Conservation (phyloP, 2,329 filamentous ascomycete genomes). For the Amesomyces nigricolor region DNA sequence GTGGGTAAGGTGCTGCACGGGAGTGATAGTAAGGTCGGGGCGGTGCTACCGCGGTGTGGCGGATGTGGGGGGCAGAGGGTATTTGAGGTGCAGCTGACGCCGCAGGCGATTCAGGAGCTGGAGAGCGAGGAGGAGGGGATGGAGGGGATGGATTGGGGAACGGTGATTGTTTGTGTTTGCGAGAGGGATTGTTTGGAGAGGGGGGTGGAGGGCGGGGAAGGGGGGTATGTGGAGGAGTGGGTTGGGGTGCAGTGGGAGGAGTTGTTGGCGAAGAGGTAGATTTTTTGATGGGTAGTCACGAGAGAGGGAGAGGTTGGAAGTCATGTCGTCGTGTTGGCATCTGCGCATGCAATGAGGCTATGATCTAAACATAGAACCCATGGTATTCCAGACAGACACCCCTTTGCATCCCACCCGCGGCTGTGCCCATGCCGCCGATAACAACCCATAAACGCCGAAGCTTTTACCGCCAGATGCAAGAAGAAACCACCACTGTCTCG, state of each 20-base stretch:
- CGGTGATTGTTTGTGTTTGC: constrained; percentile 81
- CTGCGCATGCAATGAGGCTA: constrained; percentile 19
- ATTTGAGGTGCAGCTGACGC: constrained; percentile 90
- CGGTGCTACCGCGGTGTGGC: constrained; percentile 62
- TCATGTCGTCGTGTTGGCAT: constrained; percentile 22
- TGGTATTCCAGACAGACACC: constrained; percentile 17
- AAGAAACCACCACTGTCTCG: constrained; percentile 18
- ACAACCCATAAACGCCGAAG: constrained; percentile 28
- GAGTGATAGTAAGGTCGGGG: constrained; percentile 21
- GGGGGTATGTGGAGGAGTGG: constrained; percentile 90
- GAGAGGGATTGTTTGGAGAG: constrained; percentile 66
- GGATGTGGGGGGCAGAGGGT: constrained; percentile 70
- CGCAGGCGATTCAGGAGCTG: constrained; percentile 82
- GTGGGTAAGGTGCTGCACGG: constrained; percentile 60
- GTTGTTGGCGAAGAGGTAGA: constrained; percentile 37
- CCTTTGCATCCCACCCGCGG: constrained; percentile 18
- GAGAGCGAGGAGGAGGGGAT: constrained; percentile 68
- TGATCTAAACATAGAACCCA: constrained; percentile 20
- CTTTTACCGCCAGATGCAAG: constrained; percentile 29
- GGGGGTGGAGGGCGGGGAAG: constrained; percentile 53
- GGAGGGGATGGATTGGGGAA: constrained; percentile 98
- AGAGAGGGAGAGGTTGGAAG: constrained; percentile 1
- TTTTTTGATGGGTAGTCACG: too few relatives aligned
- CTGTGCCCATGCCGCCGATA: constrained; percentile 20
- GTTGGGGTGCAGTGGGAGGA: constrained; percentile 98